Percentiles rank a stretch among this genome's conserved stretches.
phyloP scores from a whole-genome alignment of 2,329 filamentous ascomycete species.

The Orbilia brochopaga region DNA sequence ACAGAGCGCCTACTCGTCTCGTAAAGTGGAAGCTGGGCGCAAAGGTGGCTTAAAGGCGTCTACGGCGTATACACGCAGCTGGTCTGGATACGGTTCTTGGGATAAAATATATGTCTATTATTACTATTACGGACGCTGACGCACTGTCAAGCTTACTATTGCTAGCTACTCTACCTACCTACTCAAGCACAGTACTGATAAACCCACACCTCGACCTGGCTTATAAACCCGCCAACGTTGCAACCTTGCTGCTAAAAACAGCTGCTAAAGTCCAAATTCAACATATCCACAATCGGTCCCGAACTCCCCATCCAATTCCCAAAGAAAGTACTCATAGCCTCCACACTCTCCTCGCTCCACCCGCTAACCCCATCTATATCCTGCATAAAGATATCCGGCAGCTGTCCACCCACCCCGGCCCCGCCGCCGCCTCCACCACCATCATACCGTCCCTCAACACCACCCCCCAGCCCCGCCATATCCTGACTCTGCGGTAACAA shows the following conservation, averaged over 20 bases:
- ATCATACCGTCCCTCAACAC: conserved; percentile 5
- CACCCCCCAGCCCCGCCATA: conserved; percentile 25
- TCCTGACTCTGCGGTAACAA: conserved; percentile 39
- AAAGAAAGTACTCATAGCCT: conserved; percentile 50
- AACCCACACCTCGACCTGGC: no score
- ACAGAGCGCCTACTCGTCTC: no score
- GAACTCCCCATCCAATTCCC: conserved; percentile 51
- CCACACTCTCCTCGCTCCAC: conserved; percentile 43
- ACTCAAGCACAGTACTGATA: no score
- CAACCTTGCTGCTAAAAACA: conserved; percentile 24
- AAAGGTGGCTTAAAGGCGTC: no score
- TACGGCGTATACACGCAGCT: no score
- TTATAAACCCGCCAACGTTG: no score
- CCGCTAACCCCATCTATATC: conserved; percentile 41
- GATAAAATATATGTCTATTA: no score
- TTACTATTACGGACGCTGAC: no score
- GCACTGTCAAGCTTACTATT: no score
- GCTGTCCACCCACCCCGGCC: conserved; percentile 14
- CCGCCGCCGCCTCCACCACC: background rate
- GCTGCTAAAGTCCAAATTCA: conserved; percentile 49
- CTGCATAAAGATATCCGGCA: conserved; percentile 50
- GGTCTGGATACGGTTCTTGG: no score
- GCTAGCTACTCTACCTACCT: no score
- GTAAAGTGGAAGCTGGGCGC: no score
- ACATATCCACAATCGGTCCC: conserved; percentile 47